phyloP scores from a whole-genome alignment of 1,284 basidiomycete genomes.

The Fomitopsis schrenkii region DNA sequence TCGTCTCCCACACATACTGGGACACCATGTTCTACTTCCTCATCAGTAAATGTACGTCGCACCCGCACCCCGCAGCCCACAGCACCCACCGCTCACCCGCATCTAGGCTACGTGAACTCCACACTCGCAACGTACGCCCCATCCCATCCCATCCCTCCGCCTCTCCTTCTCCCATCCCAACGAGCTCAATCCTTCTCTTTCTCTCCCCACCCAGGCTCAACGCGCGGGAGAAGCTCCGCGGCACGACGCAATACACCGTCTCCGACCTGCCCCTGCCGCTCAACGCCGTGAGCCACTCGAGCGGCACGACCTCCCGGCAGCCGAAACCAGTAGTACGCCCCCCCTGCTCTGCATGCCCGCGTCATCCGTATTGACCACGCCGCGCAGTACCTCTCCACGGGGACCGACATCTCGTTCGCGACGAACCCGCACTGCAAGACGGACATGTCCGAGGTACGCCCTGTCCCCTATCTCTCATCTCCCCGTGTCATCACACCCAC shows the following conservation, averaged over 20 bases:
- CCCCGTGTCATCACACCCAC: too few relatives aligned
- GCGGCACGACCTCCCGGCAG: neutral
- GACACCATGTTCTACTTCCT: constrained; percentile 6
- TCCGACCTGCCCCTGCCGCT: neutral
- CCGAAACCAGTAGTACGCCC: neutral
- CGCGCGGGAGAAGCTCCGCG: constrained; percentile 4
- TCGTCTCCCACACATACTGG: constrained; percentile 1
- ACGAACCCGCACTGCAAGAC: neutral
- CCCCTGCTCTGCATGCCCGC: neutral
- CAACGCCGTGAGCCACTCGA: neutral
- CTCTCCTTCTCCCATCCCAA: neutral
- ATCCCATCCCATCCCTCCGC: neutral
- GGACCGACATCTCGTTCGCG: neutral
- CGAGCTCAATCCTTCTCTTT: too few relatives aligned
- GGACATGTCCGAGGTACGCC: neutral
- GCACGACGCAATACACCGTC: neutral
- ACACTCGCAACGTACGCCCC: constrained; percentile 3
- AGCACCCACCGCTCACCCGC: neutral
- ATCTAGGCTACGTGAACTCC: constrained; percentile 5
- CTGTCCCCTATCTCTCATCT: neutral
- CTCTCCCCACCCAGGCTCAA: neutral
- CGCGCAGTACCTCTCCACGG: neutral
- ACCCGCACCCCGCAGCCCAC: neutral
- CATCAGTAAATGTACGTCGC: constrained; percentile 4
- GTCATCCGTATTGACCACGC: neutral